Evolutionary conservation across 2,329 filamentous ascomycete species (phyloP).

Genomic region (Myriosclerotinia curreyana): DNA sequence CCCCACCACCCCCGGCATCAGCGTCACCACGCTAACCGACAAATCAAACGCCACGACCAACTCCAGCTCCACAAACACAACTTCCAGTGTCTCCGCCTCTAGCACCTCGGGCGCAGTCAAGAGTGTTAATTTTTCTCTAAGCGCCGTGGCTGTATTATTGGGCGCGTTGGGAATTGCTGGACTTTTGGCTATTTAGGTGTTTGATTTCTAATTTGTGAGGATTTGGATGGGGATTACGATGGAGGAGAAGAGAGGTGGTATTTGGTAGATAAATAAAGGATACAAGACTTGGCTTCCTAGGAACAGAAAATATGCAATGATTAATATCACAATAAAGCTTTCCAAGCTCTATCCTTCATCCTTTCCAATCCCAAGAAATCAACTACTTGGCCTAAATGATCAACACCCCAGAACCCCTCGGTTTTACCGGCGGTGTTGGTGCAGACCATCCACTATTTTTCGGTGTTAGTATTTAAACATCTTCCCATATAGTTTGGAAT

Average conservation of each 20-base stretch:
- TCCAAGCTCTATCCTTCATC: background rate
- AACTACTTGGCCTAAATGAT: background rate
- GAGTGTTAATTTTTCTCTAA: background rate
- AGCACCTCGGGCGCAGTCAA: background rate
- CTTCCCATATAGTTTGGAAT: too few relatives aligned
- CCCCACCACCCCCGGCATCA: constrained; percentile 5
- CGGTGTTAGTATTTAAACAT: background rate
- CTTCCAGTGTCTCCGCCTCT: background rate
- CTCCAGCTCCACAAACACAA: background rate
- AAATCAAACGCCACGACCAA: background rate
- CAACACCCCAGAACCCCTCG: background rate
- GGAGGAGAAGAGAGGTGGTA: background rate
- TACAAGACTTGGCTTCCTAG: background rate
- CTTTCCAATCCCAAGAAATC: background rate
- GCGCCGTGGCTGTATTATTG: background rate
- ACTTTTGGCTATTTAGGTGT: background rate
- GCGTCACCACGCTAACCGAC: background rate
- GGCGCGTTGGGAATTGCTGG: background rate
- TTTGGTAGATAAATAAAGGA: background rate
- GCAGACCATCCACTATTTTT: constrained; percentile 2
- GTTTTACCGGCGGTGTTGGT: background rate
- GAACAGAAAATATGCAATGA: background rate
- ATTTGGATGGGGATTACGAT: background rate
- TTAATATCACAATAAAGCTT: background rate
- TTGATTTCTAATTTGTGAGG: background rate